Evolutionary conservation across 2,329 filamentous ascomycete species (phyloP).

Genomic region (Emericellopsis atlantica): DNA sequence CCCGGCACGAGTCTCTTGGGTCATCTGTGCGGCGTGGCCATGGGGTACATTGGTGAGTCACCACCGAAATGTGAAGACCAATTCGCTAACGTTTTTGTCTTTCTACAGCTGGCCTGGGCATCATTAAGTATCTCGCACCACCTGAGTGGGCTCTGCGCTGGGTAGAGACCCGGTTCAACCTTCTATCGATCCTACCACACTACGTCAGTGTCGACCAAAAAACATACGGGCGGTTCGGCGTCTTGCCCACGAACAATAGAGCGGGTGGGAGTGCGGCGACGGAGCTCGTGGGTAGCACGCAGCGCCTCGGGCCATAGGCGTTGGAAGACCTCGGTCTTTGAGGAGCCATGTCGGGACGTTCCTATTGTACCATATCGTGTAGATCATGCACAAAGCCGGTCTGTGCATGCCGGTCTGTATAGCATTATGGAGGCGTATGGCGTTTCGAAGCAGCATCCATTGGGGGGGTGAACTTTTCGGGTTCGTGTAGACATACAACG

Average conservation of each 20-base stretch:
- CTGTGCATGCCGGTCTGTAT: too few relatives aligned
- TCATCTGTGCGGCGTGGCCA: constrained; percentile 68
- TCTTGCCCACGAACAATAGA: constrained; percentile 51
- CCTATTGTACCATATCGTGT: too few relatives aligned
- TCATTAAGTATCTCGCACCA: constrained; percentile 78
- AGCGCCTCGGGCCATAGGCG: constrained; percentile 55
- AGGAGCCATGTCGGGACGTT: not conserved
- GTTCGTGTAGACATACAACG: too few relatives aligned
- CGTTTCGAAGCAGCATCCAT: too few relatives aligned
- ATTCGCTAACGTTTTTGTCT: constrained; percentile 3
- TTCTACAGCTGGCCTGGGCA: constrained; percentile 67
- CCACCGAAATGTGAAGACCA: not conserved
- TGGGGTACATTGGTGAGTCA: constrained; percentile 74
- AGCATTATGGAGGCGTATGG: too few relatives aligned
- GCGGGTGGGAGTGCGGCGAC: constrained; percentile 32
- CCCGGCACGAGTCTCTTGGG: constrained; percentile 76
- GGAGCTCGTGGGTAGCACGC: constrained; percentile 47
- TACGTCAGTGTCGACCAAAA: constrained; percentile 95
- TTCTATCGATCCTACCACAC: constrained; percentile 73
- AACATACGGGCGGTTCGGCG: constrained; percentile 84
- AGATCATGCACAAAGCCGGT: too few relatives aligned
- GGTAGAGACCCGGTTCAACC: constrained; percentile 78
- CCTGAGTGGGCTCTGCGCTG: constrained; percentile 80
- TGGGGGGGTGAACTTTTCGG: too few relatives aligned
- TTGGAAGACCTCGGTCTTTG: not conserved